These are phyloP conservation scores for Ceratobasidium papillatum DNA, from an alignment of 1,284 basidiomycete genomes.

Conservation along the genomic window DNA sequence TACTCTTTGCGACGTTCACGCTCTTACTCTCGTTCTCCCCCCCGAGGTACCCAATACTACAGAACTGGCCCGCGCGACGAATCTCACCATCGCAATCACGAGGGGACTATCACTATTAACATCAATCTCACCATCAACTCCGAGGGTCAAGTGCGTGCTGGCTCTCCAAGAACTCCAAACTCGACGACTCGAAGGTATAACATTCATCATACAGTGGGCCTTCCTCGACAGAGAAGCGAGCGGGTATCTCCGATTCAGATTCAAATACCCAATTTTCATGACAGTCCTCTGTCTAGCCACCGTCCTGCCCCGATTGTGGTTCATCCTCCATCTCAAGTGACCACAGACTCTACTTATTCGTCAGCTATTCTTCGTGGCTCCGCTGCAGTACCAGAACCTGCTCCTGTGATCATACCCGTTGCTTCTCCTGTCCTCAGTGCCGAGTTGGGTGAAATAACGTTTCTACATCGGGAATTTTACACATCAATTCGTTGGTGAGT, in stretches of 20 bases:
- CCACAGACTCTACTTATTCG: background rate
- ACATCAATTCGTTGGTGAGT: constrained; percentile 6
- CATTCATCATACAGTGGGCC: background rate
- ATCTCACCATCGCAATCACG: background rate
- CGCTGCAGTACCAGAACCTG: background rate
- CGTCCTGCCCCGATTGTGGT: background rate
- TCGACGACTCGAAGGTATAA: background rate
- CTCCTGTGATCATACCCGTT: background rate
- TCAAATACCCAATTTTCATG: background rate
- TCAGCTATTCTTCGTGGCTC: background rate
- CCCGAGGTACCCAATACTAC: background rate
- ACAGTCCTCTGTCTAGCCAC: background rate
- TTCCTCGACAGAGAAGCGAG: background rate
- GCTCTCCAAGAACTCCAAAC: background rate
- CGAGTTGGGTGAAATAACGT: background rate
- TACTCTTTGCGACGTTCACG: background rate
- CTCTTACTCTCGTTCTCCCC: background rate
- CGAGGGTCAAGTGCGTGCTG: background rate
- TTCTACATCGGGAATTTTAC: background rate
- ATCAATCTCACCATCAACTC: constrained; percentile 5
- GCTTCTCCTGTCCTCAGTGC: background rate
- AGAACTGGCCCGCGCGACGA: no score
- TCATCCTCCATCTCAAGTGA: background rate
- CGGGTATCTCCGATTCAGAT: background rate
- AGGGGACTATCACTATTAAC: background rate